Conservation (phyloP, 768 basidiomycete genomes). For the Lentinus brumalis region DNA sequence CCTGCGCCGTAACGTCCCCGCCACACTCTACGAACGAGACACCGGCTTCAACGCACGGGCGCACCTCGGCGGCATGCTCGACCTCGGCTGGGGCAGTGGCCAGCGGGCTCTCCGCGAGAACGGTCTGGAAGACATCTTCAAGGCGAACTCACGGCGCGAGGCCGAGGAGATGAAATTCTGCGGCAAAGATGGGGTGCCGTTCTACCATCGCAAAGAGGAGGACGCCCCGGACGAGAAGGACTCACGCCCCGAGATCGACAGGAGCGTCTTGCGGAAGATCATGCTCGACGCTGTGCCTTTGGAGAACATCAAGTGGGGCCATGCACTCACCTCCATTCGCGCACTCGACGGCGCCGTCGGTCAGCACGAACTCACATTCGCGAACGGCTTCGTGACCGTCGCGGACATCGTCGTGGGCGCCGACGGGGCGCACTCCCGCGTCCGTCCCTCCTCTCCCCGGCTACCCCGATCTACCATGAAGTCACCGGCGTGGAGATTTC, state of each 20-base stretch:
- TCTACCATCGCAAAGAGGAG: background rate
- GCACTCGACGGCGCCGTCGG: background rate
- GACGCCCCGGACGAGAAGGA: background rate
- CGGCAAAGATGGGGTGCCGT: background rate
- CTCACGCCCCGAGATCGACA: background rate
- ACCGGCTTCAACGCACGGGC: background rate
- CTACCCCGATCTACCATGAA: conserved; percentile 37
- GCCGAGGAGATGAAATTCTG: background rate
- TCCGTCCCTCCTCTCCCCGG: conserved; percentile 37
- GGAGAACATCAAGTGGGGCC: background rate
- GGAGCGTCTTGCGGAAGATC: background rate
- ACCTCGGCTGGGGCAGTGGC: background rate
- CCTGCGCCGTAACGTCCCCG: background rate
- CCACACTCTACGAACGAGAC: conserved; percentile 3
- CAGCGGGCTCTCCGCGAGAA: conserved; percentile 1
- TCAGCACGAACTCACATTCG: background rate
- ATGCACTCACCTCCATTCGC: background rate
- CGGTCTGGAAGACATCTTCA: background rate
- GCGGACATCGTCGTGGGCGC: conserved; percentile 37
- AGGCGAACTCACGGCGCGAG: background rate
- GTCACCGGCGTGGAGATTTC: conserved; percentile 23
- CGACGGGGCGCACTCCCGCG: conserved; percentile 44
- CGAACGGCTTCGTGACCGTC: background rate
- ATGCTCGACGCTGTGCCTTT: background rate
- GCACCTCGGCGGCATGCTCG: background rate